phyloP scores from a whole-genome alignment of 371 early-diverging fungal species.

The Mortierella sp. region DNA sequence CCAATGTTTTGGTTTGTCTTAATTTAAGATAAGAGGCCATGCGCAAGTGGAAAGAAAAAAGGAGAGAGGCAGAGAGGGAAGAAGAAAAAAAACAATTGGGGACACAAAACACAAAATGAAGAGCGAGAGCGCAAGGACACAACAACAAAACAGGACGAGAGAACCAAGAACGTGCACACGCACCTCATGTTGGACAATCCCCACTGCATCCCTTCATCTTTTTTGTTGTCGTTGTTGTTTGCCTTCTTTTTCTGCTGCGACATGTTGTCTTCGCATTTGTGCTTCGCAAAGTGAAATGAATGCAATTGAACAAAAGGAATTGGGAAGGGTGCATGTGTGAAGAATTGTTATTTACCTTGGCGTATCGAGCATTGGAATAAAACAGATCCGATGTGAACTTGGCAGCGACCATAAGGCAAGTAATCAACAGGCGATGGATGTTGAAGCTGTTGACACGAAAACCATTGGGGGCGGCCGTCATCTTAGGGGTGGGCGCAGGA shows the following conservation, averaged over 20 bases:
- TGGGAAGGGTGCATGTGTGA: not conserved
- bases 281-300: conserved; percentile 3
- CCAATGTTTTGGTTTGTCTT: not conserved
- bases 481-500: conserved; percentile 27
- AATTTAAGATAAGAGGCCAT: conserved; percentile 10
- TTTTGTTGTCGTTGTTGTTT: not conserved
- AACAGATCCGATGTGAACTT: conserved; percentile 89
- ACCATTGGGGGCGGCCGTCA: conserved; percentile 18
- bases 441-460: conserved; percentile 29
- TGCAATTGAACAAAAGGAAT: not conserved
- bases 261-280: not conserved
- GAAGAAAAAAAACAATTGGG: conserved; percentile 7
- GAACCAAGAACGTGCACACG: conserved; percentile 35
- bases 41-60: not conserved
- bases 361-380: conserved; percentile 84
- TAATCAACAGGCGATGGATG: conserved; percentile 85
- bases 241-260: not conserved
- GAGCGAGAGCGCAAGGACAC: not conserved
- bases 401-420: conserved; percentile 80
- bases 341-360: conserved; percentile 68
- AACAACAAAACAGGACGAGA: conserved; percentile 5
- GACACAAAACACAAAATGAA: conserved; percentile 11
- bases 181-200: not conserved
- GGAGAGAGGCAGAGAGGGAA: not conserved
- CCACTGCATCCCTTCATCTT: not conserved